phyloP scores from a whole-genome alignment of 164 flowering plant genomes.

The Berberis vulgaris region DNA sequence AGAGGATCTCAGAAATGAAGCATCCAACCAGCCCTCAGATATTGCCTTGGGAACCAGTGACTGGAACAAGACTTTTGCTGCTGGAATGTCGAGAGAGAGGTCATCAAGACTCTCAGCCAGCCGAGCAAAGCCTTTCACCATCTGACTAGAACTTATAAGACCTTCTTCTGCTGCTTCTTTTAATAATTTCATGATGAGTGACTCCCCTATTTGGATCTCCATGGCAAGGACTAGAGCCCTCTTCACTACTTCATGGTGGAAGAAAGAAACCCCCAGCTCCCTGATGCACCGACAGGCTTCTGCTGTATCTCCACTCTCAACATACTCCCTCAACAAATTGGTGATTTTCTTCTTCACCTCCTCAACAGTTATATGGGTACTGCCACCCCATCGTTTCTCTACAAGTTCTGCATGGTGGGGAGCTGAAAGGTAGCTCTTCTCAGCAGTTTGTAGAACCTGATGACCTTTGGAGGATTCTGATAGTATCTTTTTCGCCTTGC shows the following conservation, averaged over 20 bases:
- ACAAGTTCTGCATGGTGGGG: slow-evolving; percentile 99
- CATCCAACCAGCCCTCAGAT: slow-evolving; percentile 88
- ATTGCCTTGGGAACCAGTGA: slow-evolving; percentile 61
- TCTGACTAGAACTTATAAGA: slow-evolving; percentile 88
- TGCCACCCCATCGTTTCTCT: slow-evolving; percentile 94
- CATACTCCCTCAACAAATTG: slow-evolving; percentile 74
- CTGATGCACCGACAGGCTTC: slow-evolving; percentile 95
- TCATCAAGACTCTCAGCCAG: slow-evolving; percentile 86
- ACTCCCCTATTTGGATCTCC: slow-evolving; percentile 74
- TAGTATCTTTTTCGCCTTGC: slow-evolving; percentile 59
- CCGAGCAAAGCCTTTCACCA: slow-evolving; percentile 82
- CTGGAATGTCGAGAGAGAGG: slow-evolving; percentile 91
- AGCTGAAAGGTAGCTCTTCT: slow-evolving; percentile 94
- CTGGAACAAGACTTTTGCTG: slow-evolving; percentile 63
- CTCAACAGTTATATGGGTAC: slow-evolving; percentile 81
- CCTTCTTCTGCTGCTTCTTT: slow-evolving; percentile 92
- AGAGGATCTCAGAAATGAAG: slow-evolving; percentile 42
- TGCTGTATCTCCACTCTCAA: slow-evolving; percentile 72
- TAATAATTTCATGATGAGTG: slow-evolving; percentile 53
- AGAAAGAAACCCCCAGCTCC: slow-evolving; percentile 78
- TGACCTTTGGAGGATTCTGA: slow-evolving; percentile 70
- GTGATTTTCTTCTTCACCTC: slow-evolving; percentile 88
- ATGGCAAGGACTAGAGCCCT: slow-evolving; percentile 76
- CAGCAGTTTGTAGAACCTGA: slow-evolving; percentile 75
- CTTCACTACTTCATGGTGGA: slow-evolving; percentile 96